Base-by-base conservation (phyloP, 164 flowering plant genomes). In the Piper betle region DNA sequence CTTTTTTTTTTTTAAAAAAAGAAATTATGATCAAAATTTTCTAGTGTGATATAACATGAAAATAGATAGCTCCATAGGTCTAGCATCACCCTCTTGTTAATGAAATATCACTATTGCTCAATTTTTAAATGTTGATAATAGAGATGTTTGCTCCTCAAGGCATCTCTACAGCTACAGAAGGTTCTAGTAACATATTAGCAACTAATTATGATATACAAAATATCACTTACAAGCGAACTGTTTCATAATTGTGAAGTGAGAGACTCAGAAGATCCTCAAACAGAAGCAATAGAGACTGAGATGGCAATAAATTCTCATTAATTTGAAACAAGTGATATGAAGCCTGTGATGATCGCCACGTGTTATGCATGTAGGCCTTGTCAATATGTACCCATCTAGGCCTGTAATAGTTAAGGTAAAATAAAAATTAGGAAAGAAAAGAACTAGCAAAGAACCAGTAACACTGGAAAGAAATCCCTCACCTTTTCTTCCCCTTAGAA, bases 291-390 rank as follows among this genome's bases (percentile, higher is more conserved):
- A 78, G 77, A 74, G 78, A 81, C 43, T 83, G 83, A 63, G 96
- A 74, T 42, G 97, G 96, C 75, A 73, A 73, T 66, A 80, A 62
- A 50, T 79, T 80, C 48, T 79, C 71, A 65, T 69, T 80, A 2
- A 73, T 70, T 55, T 95, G 96, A 66, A 60, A 93, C 37, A 81
- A 76, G 72, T 93, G 92, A 75, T 88, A 93, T n/a, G 91, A 82
- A 60, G 99, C 76, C 52, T 93, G 99, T 61, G 99, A 93, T 66
- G 97, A 80, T 76, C 99, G 81, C 99, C 99, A 93, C 6, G 92
- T 90, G 67, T 75, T 84, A 68, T 87, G 99, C 99, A 93, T 86
- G 74, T 81, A 82, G 25, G 91, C 84, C 82, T 90, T 93, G 80
- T 93, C 99, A 67, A 84, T 75, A 69, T 83, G 85, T 53, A 94